phyloP scores from a whole-genome alignment of 345 rosid species.

The Chamaenerion angustifolium region DNA sequence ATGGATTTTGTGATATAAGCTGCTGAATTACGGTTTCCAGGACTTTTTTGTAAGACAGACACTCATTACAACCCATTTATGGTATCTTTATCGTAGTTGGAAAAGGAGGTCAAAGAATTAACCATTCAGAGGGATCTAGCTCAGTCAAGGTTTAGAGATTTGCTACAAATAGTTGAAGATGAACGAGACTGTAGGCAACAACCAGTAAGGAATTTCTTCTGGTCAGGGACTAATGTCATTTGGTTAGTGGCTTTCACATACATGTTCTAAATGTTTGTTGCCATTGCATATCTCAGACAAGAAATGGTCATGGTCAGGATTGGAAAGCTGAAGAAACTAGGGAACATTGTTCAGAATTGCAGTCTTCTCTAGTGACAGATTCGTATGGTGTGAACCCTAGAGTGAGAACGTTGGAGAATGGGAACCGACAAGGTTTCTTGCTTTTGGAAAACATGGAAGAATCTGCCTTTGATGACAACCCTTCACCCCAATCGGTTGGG shows the following conservation, averaged over 20 bases:
- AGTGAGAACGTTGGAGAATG: constrained; percentile 13
- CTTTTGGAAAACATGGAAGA: too few species aligned
- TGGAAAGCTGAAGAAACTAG: constrained; percentile 27
- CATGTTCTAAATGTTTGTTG: too few species aligned
- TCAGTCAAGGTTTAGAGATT: constrained; percentile 63
- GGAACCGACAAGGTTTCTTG: too few species aligned
- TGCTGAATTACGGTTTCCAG: too few species aligned
- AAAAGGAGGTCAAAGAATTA: constrained; percentile 64
- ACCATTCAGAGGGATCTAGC: constrained; percentile 77
- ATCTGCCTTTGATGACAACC: constrained; percentile 31
- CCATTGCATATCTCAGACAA: constrained; percentile 27
- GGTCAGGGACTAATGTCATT: background rate
- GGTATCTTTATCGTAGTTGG: constrained; percentile 48
- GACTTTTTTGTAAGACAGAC: too few species aligned
- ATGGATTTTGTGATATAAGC: too few species aligned
- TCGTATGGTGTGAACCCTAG: constrained; percentile 9
- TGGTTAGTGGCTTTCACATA: too few species aligned
- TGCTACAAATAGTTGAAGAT: constrained; percentile 45
- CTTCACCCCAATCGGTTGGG: too few species aligned
- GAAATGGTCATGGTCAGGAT: constrained; percentile 18
- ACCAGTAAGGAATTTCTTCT: constrained; percentile 18
- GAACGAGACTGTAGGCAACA: constrained; percentile 45
- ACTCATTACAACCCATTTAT: too few species aligned
- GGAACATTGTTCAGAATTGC: constrained; percentile 57
- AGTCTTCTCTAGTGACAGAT: constrained; percentile 37